Evolutionary conservation across 768 basidiomycete species (phyloP), one percentile per base, ranked within the genome.

Genomic region (Tylopilus subfusipes): DNA sequence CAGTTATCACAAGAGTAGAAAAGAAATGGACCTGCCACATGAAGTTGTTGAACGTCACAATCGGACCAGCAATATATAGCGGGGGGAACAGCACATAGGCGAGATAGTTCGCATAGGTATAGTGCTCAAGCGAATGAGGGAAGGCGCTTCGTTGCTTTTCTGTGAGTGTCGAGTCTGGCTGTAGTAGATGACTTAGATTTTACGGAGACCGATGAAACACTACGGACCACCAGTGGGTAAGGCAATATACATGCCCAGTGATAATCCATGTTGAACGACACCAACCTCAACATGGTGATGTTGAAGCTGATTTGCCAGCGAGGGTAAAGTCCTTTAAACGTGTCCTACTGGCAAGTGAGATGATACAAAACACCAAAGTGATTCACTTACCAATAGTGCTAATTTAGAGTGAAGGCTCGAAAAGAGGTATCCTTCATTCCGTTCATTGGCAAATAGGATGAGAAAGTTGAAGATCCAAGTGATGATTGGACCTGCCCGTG

Each of bases 231-330:
- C 34, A 64, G 45, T 16, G 71, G 61, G n/a, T 67, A 71, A 22
- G 63, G 62, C 5, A 68, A 60, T 13, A 68, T 75, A 60, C 76
- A 82, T 5, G 90, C 82, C 95, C 95, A 98, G 62, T 91, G 83
- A 65, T 88, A 87, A 67, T 99, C 97, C 83, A 96, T 84, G 57
- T 85, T 88, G 75, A 93, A 99, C 0, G 94, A 95, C 7, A 99
- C 78, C 14, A 98, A 78, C 30, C 96, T 83, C 39, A 98, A 78
- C 88, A 95, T 95, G 3, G 94, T 93, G 61, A 98, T 93, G 69
- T 98, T 98, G 77, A 96, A 98, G 61, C 76, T 82, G 62, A 98
- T 78, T 60, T 98, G 83, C 97, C 97, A 99, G 19, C 93, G 80
- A 12, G 94, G 90, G 56, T 95, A 87, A 18, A 90, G 73, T 7